phyloP scores from a whole-genome alignment of 1,284 basidiomycete genomes.

The Xanthoconium separans region DNA sequence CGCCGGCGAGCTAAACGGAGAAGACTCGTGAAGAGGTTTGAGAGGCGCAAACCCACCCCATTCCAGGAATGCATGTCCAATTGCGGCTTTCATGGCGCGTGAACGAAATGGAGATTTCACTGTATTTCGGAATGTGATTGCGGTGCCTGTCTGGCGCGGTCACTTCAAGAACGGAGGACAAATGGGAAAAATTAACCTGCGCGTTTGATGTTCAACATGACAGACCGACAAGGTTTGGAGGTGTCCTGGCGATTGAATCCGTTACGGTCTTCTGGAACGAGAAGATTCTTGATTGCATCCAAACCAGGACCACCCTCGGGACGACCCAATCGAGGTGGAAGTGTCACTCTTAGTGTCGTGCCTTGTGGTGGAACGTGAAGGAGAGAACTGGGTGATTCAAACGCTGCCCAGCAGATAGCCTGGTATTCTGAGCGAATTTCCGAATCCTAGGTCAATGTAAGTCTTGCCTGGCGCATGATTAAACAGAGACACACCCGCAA shows the following conservation, averaged over 20 bases:
- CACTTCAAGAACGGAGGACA: not conserved
- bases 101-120: constrained; percentile 28
- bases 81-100: constrained; percentile 28
- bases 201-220: constrained; percentile 26
- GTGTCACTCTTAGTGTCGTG: constrained; percentile 22
- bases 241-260: not conserved
- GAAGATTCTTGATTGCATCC: constrained; percentile 31
- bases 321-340: constrained; percentile 22
- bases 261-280: constrained; percentile 15
- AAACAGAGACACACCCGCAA: constrained; percentile 40
- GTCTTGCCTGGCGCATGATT: not conserved
- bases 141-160: constrained; percentile 6
- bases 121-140: constrained; percentile 24
- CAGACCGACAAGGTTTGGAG: constrained; percentile 12
- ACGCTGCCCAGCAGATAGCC: constrained; percentile 41
- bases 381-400: constrained; percentile 42
- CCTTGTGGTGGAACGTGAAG: constrained; percentile 32
- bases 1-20: constrained; percentile 24
- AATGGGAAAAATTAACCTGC: constrained; percentile 18
- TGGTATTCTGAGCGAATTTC: constrained; percentile 44
- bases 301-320: constrained; percentile 37
- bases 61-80: constrained; percentile 33
- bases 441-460: constrained; percentile 40
- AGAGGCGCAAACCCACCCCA: constrained; percentile 33
- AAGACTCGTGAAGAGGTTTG: constrained; percentile 28